Conservation (phyloP, 805 yeast genomes). For the Candida succiphila region DNA sequence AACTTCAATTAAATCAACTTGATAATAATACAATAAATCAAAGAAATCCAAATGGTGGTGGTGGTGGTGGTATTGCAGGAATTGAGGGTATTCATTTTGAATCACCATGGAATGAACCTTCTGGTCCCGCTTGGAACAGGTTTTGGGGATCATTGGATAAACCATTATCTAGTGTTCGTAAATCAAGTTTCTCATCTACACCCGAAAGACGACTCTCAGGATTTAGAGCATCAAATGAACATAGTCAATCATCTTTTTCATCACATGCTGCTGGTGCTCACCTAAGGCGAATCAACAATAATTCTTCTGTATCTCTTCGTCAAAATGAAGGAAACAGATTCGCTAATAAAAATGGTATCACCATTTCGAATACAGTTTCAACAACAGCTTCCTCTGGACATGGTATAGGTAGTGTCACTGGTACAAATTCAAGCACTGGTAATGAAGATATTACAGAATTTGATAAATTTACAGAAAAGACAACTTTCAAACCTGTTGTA, state of each 20-base stretch:
- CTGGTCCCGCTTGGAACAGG: constrained; percentile 23
- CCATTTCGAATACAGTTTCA: no score
- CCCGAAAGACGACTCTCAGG: neutral
- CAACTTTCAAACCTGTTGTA: neutral
- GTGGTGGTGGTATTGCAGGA: constrained; percentile 7
- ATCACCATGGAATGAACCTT: constrained; percentile 4
- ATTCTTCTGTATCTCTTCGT: no score
- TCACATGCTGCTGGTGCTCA: no score
- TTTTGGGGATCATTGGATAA: constrained; percentile 22
- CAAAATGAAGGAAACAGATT: no score
- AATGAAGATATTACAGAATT: neutral
- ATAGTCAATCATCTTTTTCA: no score
- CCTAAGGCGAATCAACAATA: no score
- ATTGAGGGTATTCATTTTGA: neutral
- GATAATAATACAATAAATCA: constrained; percentile 12
- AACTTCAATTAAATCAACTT: constrained; percentile 8
- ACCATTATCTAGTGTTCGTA: constrained; percentile 14
- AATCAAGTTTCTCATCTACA: neutral
- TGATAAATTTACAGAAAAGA: neutral
- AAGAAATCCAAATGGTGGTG: constrained; percentile 14
- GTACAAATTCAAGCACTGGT: no score
- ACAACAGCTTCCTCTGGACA: no score
- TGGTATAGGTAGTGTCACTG: no score
- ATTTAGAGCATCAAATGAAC: neutral
- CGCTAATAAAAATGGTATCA: no score